Base-by-base conservation (phyloP, 2,329 filamentous ascomycete species). In the Colletotrichum sp. region DNA sequence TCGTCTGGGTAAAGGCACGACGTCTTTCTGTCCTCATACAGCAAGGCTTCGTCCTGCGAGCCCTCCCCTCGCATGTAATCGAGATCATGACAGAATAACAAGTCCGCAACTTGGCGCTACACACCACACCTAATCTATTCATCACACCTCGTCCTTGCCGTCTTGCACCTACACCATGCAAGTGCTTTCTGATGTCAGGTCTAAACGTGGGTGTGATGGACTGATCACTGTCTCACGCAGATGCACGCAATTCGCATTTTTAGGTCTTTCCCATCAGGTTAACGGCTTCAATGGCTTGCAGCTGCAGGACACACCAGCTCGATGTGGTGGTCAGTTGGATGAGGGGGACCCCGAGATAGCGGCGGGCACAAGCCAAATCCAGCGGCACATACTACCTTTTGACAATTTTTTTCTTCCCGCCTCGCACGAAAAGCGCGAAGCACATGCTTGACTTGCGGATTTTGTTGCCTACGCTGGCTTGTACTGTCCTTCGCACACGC, bases 161-260 rank as follows among this genome's bases (percentile, higher is more conserved):
- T 34, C 62, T 71, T 27, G 39, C 52, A 76, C 49, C 36, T 64
- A 61, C 57, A 55, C 66, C 66, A 77, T 75, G 71, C 71, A 52
- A 71, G 71, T 71, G 36, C 55, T 75, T 67, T 77, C 75, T 75
- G 74, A 73, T 76, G 70, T 69, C 74, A 76, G 70, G 70, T 52
- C 64, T 66, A 59, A 73, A 36, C 30, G 49, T 69, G 65, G 55
- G 70, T 65, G 36, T 29, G 59, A 74, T 74, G 74, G 70, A 66
- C 65, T 76, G 71, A 74, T 62, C 70, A 52, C 12, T 73, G 59
- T 69, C 74, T 69, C 49, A 27, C 57, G 34, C 70, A 59, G 74
- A 57, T 75, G 66, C 66, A 77, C 52, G 25, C 68, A 63, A n/a
- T 71, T 75, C 65, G 52, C 61, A 30, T n/a, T 69, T 55, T 30